Evolutionary conservation across 331 rosid genomes (phyloP), one percentile per base, ranked within the genome.

Genomic region (Malus hybrid): DNA sequence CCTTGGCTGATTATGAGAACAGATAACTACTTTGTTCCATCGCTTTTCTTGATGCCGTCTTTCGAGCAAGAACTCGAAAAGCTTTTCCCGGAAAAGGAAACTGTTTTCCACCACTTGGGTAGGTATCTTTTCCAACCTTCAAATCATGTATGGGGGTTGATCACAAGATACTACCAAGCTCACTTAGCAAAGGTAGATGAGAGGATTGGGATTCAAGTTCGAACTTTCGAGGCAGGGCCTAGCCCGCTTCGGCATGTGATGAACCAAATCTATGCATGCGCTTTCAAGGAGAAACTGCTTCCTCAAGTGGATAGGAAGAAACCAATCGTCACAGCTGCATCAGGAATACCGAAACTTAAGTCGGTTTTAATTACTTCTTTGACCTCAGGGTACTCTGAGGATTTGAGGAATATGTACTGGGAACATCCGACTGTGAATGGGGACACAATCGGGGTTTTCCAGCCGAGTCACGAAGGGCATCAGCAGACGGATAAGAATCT

Each of bases 41-140:
- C 90, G 5, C 85, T 88, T 34, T 92, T 92, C 85, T 77, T 89
- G 74, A 82, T 86, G 70, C 83, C 96, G 6, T 82, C 88, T 67
- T 92, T 86, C 50, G 82, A 85, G 83, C 82, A 79, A 18, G 88
- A 86, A 63, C 83, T 92, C 4, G 70, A 70, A 44, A 83, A 65
- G 73, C 29, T 90, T 16, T 92, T 92, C 52, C 93, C 89, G 6
- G 66, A 85, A 48, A 89, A 81, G 70, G 87, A 68, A 6, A 84
- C 86, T 10, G 81, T 86, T 55, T 92, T 92, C 76, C 90, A 86
- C 75, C 88, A 80, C 76, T 29, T 88, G 55, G 86, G 93, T 5
- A 71, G 82, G 52, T 88, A 86, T 73, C 88, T 86, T 64, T 86
- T 92, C 69, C 97, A 86, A 77, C 93, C 93, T 10, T 70, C 87